Conservation (phyloP, 164 flowering plant species). For the Vitis rupestris region DNA sequence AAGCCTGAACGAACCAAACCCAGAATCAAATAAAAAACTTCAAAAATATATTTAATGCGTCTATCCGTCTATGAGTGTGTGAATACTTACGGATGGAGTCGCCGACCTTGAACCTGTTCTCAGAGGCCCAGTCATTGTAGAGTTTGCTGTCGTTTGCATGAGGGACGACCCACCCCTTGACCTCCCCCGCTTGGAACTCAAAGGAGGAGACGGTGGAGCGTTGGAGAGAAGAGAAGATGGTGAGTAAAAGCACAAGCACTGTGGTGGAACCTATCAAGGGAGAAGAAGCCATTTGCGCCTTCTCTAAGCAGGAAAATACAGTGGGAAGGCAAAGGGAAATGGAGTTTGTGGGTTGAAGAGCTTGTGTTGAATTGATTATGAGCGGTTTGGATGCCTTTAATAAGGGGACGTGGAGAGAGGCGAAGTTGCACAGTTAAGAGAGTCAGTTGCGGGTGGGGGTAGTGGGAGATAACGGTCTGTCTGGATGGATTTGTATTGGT, state of each 20-base stretch:
- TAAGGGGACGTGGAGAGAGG: too few species aligned
- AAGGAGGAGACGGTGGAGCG: constrained; percentile 21
- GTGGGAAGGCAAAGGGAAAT: too few species aligned
- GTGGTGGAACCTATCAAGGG: too few species aligned
- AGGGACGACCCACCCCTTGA: constrained; percentile 54
- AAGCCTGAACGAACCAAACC: constrained; percentile 34
- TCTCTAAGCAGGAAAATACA: too few species aligned
- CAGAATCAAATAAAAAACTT: not conserved
- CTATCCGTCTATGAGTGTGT: not conserved
- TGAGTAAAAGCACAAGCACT: constrained; percentile 8
- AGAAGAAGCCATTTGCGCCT: too few species aligned
- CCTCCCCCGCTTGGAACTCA: constrained; percentile 43
- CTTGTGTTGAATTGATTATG: too few species aligned
- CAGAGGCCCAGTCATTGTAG: constrained; percentile 65
- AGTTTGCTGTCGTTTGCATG: constrained; percentile 29
- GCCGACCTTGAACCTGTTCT: constrained; percentile 49
- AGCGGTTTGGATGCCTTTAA: too few species aligned
- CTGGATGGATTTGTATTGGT: too few species aligned
- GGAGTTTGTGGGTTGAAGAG: too few species aligned
- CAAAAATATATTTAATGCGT: not conserved
- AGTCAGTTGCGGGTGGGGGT: too few species aligned
- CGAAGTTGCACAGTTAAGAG: too few species aligned
- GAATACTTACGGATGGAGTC: constrained; percentile 48
- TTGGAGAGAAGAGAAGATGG: constrained; percentile 18
- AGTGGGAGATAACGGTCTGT: too few species aligned